Base-by-base conservation (phyloP, 768 basidiomycete species). In the Clitopilus hobsonii region DNA sequence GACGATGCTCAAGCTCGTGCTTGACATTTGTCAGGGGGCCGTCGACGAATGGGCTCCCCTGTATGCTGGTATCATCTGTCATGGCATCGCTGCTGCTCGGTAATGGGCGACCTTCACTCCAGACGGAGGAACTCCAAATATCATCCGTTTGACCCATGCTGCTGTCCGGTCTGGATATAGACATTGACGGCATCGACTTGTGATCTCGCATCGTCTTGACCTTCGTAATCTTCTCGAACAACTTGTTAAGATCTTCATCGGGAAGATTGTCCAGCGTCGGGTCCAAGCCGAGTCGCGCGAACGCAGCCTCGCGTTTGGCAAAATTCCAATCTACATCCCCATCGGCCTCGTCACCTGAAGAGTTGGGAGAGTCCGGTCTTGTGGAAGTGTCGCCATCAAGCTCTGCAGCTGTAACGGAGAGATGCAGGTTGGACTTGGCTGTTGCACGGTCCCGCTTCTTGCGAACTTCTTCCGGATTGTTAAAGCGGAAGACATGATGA, bases 401-500 rank as follows among this genome's bases (percentile, higher is more conserved):
- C 56, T 93, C 91, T 6, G 73, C 76, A 38, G 86, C 87, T 32
- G 86, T 79, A 23, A 85, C 67, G 58, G 82, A 86, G 60, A 83
- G 71, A 54, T 84, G 83, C 65, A 89, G 68, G 66, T 79, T 86
- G 20, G 89, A 89, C 66, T 81, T 86, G 52, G 81, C 78, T 8
- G 83, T 86, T 2, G 87, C 88, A 38, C 91, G 85, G 69, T 95
- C 89, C 38, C 94, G 85, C 63, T 85, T 89, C 65, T 91, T 94
- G 59, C 94, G 90, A 58, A 95, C 94, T 70, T 94, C 92, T 69
- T 94, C 92, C 0, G 94, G 94, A 64, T 96, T 90, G 65, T 91
- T 98, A 72, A 97, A 98, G 16, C 97, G 84, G 71, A 99, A 99
- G 54, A 98, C 94, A 73, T 99, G 97, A 60, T 94, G 87, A 61